These are phyloP conservation scores for Neofusicoccum umdonicola DNA, from an alignment of 2,329 filamentous ascomycete species.

Conservation along the genomic window DNA sequence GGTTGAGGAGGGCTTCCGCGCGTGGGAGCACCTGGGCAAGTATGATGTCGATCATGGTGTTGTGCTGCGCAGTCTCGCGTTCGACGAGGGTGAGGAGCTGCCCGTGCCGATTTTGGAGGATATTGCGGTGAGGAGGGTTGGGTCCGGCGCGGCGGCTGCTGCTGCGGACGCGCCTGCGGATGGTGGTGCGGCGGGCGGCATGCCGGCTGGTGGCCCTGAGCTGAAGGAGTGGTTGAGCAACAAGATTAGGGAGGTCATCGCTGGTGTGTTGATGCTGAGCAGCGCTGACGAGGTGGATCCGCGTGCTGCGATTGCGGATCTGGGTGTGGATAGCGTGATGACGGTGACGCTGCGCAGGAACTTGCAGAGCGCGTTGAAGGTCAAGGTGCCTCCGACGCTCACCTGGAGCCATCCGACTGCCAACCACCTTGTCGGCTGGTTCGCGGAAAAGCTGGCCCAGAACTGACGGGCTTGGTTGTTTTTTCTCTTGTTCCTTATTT, in stretches of 20 bases:
- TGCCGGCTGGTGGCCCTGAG: conserved; percentile 23
- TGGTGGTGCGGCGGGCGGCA: not conserved
- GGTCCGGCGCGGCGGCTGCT: not conserved
- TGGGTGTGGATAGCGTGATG: conserved; percentile 44
- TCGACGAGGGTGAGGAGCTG: conserved; percentile 33
- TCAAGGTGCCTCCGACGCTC: conserved; percentile 41
- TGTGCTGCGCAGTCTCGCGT: conserved; percentile 32
- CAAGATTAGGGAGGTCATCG: conserved; percentile 36
- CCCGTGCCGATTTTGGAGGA: conserved; percentile 30
- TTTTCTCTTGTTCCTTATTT: too few relatives aligned
- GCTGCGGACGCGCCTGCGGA: not conserved
- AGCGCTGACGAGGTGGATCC: conserved; percentile 34
- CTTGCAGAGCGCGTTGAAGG: conserved; percentile 34
- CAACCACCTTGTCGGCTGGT: conserved; percentile 36
- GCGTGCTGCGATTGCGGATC: conserved; percentile 33
- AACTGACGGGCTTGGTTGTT: too few relatives aligned
- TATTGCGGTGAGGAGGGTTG: conserved; percentile 22
- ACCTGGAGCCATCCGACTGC: conserved; percentile 44
- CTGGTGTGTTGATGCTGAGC: conserved; percentile 32
- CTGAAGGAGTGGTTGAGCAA: conserved; percentile 30
- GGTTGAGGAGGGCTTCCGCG: conserved; percentile 41
- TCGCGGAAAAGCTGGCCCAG: conserved; percentile 21
- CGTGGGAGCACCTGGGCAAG: conserved; percentile 39
- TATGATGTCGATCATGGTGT: conserved; percentile 40
- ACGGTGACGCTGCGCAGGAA: conserved; percentile 35